Percentiles rank a stretch among this genome's conserved stretches.
phyloP scores from a whole-genome alignment of 2,329 filamentous ascomycete species.

The Remersonia thermophila region DNA sequence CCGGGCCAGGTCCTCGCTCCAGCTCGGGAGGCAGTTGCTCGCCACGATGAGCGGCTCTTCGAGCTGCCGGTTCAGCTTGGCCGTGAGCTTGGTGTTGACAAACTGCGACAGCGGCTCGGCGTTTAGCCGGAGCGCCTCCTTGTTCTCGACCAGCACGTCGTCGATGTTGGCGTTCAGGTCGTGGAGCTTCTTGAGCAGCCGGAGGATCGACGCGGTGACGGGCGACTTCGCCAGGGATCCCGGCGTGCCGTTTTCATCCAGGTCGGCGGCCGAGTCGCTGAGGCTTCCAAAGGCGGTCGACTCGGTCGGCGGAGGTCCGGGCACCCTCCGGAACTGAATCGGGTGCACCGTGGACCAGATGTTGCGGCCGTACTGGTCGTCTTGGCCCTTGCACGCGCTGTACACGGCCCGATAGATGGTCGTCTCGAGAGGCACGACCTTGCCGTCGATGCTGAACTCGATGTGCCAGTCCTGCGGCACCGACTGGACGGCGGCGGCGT shows the following conservation, averaged over 20 bases:
- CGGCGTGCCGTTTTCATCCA: conserved; percentile 52
- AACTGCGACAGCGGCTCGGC: conserved; percentile 83
- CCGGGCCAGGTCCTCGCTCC: conserved; percentile 89
- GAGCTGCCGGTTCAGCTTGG: conserved; percentile 90
- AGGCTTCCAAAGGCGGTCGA: conserved; percentile 47
- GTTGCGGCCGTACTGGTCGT: conserved; percentile 59
- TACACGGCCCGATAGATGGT: conserved; percentile 94
- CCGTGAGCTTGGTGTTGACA: conserved; percentile 95
- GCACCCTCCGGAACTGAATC: conserved; percentile 80
- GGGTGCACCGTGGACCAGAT: conserved; percentile 87
- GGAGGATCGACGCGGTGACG: conserved; percentile 75
- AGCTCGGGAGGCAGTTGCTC: conserved; percentile 87
- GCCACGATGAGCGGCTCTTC: conserved; percentile 95
- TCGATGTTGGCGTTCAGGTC: conserved; percentile 88
- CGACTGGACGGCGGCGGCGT: conserved; percentile 70
- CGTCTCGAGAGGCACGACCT: conserved; percentile 76
- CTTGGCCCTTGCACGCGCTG: conserved; percentile 36
- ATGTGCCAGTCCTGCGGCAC: conserved; percentile 92
- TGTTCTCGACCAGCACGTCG: conserved; percentile 72
- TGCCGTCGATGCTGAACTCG: conserved; percentile 79
- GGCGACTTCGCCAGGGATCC: conserved; percentile 72
- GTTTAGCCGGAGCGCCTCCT: conserved; percentile 56
- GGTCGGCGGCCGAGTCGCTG: conserved; percentile 36
- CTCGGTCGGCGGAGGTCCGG: conserved; percentile 69
- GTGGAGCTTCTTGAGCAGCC: conserved; percentile 79